Conservation (phyloP, 1,284 basidiomycete species). For the Cystobasidiaceae sp. region DNA sequence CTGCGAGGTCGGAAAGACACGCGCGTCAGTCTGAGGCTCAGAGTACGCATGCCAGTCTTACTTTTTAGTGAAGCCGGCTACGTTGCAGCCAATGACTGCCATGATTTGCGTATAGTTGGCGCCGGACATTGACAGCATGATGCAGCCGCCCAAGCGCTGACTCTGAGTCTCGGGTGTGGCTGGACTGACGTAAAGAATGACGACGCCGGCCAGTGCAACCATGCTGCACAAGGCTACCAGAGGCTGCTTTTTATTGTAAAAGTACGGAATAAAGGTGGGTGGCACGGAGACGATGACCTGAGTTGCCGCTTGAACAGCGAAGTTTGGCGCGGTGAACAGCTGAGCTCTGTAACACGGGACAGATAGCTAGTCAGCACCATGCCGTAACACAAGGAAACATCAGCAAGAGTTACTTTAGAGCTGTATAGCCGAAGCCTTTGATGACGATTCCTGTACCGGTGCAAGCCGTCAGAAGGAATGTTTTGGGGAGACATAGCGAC, state of each 20-base stretch:
- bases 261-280: background rate
- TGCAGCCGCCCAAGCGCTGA: background rate
- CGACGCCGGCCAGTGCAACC: background rate
- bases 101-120: background rate
- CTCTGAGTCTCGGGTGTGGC: background rate
- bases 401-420: too few species aligned
- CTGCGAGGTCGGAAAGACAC: too few species aligned
- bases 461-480: background rate
- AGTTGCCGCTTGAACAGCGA: background rate
- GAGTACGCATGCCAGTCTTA: too few species aligned
- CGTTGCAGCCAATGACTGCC: background rate
- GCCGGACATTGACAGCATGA: background rate
- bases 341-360: background rate
- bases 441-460: background rate
- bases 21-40: too few species aligned
- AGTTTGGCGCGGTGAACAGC: background rate
- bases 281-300: background rate
- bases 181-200: background rate
- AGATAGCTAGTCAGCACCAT: background rate
- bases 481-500: background rate
- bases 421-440: background rate
- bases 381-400: background rate
- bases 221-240: background rate
- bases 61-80: background rate
- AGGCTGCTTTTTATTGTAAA: background rate